Base-by-base conservation (phyloP, 2,329 filamentous ascomycete species). In the Eutypella sp. region DNA sequence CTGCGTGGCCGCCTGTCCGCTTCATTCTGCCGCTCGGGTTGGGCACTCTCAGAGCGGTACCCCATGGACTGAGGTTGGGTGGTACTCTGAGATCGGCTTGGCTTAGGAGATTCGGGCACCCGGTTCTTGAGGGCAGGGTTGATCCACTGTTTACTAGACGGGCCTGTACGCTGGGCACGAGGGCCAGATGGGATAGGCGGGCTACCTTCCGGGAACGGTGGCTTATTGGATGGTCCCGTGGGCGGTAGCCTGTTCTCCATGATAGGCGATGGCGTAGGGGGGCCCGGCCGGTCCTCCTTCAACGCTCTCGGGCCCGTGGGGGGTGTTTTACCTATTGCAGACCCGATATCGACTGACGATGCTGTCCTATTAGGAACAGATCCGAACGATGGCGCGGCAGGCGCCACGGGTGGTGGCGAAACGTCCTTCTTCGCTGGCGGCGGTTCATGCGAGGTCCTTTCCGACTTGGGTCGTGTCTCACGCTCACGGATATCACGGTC, bases 71-170 rank as follows among this genome's bases (percentile, higher is more conserved):
- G 60, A 40, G 63, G 70, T 34, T 69, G 67, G 13, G 67, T 66
- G 53, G 78, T 73, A 45, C 70, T 76, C 48, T 74, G 74, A 1
- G 75, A 72, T 46, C 76, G 67, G 53, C 69, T 71, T 24, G 70
- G 57, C 49, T 76, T 77, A 2, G 78, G 76, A 2, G 75, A 79
- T 16, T 77, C 74, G 2, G 75, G 72, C 0, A 65, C 61, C 47
- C 60, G 54, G 37, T 75, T 75, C 58, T 74, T 78, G 4, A 76
- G 54, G 23, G 70, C 72, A 3, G 76, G 74, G 42, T 79, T 79
- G 47, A 78, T 75, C 78, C 78, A 82, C 59, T 81, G 78, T 54
- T 79, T 80, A 57, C 76, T 80, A 0, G 75, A 76, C 15, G 74
- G 71, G 6, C 76, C 71, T 18, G 62, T 48, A 54, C 69, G 74